A percentile compares a stretch with the other conserved stretches of the same genome.
Conservation (phyloP, 2,329 filamentous ascomycete genomes). For the Fusarium devonianum region DNA sequence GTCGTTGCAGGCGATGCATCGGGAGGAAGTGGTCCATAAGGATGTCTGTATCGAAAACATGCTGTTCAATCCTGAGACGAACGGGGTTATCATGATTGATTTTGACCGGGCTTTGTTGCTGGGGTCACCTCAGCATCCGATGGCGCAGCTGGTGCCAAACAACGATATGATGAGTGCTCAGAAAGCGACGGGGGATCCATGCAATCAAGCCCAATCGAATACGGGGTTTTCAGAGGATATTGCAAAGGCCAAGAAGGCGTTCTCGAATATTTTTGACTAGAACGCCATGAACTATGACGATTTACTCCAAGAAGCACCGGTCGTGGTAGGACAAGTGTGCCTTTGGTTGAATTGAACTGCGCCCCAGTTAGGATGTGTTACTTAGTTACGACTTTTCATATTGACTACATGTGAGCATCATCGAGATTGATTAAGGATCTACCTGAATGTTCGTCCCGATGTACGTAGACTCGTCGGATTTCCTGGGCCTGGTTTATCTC, state of each 20-base stretch:
- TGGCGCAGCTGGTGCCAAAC: conserved; percentile 35
- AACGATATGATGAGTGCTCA: conserved; percentile 15
- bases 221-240: conserved; percentile 6
- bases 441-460: too few relatives aligned
- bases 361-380: too few relatives aligned
- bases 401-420: too few relatives aligned
- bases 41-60: conserved; percentile 41
- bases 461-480: too few relatives aligned
- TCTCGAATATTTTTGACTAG: too few relatives aligned
- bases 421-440: too few relatives aligned
- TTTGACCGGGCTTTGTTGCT: conserved; percentile 42
- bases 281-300: too few relatives aligned
- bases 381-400: too few relatives aligned
- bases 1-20: conserved; percentile 36
- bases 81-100: conserved; percentile 43
- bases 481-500: too few relatives aligned
- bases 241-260: conserved; percentile 1
- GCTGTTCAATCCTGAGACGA: conserved; percentile 36
- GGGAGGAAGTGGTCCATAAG: conserved; percentile 38
- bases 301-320: too few relatives aligned
- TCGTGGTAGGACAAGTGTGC: too few relatives aligned
- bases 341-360: too few relatives aligned
- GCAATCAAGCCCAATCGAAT: not conserved
- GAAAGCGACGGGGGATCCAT: not conserved
- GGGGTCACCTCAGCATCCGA: conserved; percentile 17